These are phyloP conservation scores for Entomophthora muscae DNA, from an alignment of 371 early-diverging fungal species.

Conservation along the genomic window DNA sequence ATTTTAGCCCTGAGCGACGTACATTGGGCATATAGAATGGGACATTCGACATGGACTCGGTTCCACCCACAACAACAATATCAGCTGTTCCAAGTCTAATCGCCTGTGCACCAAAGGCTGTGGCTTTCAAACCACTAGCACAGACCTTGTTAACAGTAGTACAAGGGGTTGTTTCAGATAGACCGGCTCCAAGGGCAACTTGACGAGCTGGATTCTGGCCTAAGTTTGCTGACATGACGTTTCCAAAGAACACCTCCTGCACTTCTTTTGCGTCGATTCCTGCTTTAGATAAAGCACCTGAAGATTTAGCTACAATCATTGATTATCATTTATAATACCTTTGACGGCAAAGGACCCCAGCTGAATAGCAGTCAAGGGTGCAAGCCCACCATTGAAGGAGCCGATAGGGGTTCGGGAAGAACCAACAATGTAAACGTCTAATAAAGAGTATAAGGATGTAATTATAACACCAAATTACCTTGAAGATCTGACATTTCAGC, in stretches of 20 bases:
- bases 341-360: slow-evolving; percentile 82
- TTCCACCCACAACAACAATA: slow-evolving; percentile 78
- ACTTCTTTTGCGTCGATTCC: slow-evolving; percentile 45
- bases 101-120: slow-evolving; percentile 66
- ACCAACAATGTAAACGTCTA: slow-evolving; percentile 70
- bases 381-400: slow-evolving; percentile 75
- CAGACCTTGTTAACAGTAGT: slow-evolving; percentile 97
- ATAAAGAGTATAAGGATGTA: not conserved
- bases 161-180: slow-evolving; percentile 44
- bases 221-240: slow-evolving; percentile 66
- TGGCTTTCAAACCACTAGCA: slow-evolving; percentile 91
- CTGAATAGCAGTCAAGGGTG: slow-evolving; percentile 66
- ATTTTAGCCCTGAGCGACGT: slow-evolving; percentile 21
- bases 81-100: slow-evolving; percentile 28
- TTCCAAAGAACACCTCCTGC: slow-evolving; percentile 73
- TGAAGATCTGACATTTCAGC: not conserved
- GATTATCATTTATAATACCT: slow-evolving; percentile 26
- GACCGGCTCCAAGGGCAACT: slow-evolving; percentile 80
- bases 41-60: slow-evolving; percentile 93
- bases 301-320: slow-evolving; percentile 4
- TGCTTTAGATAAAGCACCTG: slow-evolving; percentile 54
- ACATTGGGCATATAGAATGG: slow-evolving; percentile 45
- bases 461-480: not conserved
- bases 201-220: slow-evolving; percentile 96
- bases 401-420: slow-evolving; percentile 89